Base-by-base conservation (phyloP, 208 protist species). In the Acanthamoeba royreba region DNA sequence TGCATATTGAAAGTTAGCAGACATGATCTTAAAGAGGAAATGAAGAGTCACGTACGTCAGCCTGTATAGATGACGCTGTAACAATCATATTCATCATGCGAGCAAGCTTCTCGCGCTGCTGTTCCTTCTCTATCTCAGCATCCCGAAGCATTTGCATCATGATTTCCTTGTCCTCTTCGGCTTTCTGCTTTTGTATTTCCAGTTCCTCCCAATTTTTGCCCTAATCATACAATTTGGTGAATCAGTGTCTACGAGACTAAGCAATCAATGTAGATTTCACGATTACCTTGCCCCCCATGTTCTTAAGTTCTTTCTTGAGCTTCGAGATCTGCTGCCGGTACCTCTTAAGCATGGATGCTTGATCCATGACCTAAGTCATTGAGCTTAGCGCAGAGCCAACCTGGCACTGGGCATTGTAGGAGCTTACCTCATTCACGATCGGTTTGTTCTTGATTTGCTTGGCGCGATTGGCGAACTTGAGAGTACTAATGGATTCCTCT, bases 381-480 rank as follows among this genome's bases (percentile, higher is more conserved):
- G 9, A 90, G 28, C n/a, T 52, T 66, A 3, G 13, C 83, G 8
- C 55, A 90, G 38, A 90, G 28, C 19, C 9, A 17, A 58, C 4
- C 46, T 0, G 17, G 4, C 2, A 15, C 7, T 3, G 22, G 5
- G 49, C 25, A 40, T 47, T 7, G 1, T 19, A 4, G n/a, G 1
- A 45, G 2, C 40, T 52, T 25, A 97, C 96, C 94, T 98, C 96
- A 49, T 98, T 98, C 15, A 98, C 91, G 11, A 93, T 81, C 2
- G 96, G 96, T 58, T 96, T 96, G 95, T 98, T 98, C 86, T 95
- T 94, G 47, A 98, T 95, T 2, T 87, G 74, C 69, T 97, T 98
- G 40, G 97, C 97, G 19, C 96, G 79, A 22, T 61, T 93, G 15
- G 97, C 97, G 94, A 98, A 98, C n/a, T 97, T 96, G 63, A 98